A percentile compares a stretch with the other conserved stretches of the same genome.
Conservation (phyloP, 305 asterid species). For the Salvia sclarea region DNA sequence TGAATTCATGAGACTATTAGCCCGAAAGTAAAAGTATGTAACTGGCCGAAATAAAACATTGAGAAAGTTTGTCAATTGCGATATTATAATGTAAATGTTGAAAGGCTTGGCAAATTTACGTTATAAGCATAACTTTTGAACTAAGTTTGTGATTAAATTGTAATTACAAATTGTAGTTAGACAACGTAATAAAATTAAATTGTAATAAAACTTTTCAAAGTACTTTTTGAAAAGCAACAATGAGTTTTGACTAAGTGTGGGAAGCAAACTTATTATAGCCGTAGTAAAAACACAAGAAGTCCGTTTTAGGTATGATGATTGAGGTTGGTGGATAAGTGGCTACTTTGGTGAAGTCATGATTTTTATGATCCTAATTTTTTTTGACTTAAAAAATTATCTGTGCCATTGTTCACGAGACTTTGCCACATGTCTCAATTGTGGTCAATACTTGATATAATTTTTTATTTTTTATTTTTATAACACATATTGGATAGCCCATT, state of each 20-base stretch:
- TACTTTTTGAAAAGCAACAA: not conserved
- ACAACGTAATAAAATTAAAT: too few species aligned
- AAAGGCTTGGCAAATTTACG: too few species aligned
- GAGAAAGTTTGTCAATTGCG: too few species aligned
- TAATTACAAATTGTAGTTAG: too few species aligned
- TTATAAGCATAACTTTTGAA: too few species aligned
- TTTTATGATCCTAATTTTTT: not conserved
- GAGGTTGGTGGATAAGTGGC: constrained; percentile 38
- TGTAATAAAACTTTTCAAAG: too few species aligned
- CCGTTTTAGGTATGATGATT: constrained; percentile 22
- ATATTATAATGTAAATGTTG: too few species aligned
- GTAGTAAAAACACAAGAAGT: constrained; percentile 9
- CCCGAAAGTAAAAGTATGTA: too few species aligned
- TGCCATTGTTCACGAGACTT: constrained; percentile 7
- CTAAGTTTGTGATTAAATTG: too few species aligned
- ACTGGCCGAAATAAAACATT: too few species aligned
- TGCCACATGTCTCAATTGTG: constrained; percentile 25
- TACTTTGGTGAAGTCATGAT: constrained; percentile 17
- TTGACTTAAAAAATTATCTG: not conserved
- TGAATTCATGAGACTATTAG: too few species aligned
- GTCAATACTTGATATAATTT: constrained; percentile 11
- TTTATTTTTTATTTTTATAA: not conserved
- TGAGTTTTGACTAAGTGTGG: not conserved
- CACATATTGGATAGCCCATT: too few species aligned
- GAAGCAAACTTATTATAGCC: not conserved